phyloP scores from a whole-genome alignment of 352 stramenopile species.

The Globisporangium uncinulatum region DNA sequence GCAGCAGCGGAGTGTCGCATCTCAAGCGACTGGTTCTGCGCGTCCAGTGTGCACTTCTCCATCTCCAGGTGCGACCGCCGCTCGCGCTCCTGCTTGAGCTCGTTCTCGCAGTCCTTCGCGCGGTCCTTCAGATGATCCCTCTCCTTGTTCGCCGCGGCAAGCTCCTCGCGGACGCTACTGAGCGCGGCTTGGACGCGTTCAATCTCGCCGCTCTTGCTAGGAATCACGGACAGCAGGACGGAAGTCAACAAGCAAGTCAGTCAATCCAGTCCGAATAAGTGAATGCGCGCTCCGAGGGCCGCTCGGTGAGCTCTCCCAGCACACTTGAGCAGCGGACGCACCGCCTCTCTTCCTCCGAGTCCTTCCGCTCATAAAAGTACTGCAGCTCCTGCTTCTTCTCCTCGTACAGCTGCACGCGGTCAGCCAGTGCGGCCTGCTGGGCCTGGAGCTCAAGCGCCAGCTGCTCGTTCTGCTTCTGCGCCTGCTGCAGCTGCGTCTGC shows the following conservation, averaged over 20 bases:
- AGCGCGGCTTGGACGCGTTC: constrained; percentile 48
- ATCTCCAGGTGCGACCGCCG: constrained; percentile 44
- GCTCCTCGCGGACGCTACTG: constrained; percentile 40
- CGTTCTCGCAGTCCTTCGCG: constrained; percentile 30
- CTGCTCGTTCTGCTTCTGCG: constrained; percentile 51
- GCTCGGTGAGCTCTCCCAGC: not conserved
- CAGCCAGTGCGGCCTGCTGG: constrained; percentile 35
- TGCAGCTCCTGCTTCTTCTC: constrained; percentile 65
- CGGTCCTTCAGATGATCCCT: constrained; percentile 42
- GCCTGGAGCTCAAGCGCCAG: constrained; percentile 53
- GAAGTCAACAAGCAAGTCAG: not conserved
- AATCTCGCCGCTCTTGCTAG: constrained; percentile 43
- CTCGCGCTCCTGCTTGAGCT: constrained; percentile 48
- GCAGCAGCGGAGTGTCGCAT: constrained; percentile 23
- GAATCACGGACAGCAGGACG: constrained; percentile 1
- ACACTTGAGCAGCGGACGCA: constrained; percentile 8
- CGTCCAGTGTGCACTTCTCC: constrained; percentile 58
- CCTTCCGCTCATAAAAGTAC: constrained; percentile 54
- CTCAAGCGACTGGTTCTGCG: constrained; percentile 52
- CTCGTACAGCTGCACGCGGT: constrained; percentile 49
- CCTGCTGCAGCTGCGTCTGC: constrained; percentile 44
- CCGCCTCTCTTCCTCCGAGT: constrained; percentile 43
- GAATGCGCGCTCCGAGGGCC: no score
- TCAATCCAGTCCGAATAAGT: no score
- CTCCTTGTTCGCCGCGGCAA: constrained; percentile 42